phyloP scores from a whole-genome alignment of 495 filamentous ascomycete genomes.

The Lichenothelia convexa region DNA sequence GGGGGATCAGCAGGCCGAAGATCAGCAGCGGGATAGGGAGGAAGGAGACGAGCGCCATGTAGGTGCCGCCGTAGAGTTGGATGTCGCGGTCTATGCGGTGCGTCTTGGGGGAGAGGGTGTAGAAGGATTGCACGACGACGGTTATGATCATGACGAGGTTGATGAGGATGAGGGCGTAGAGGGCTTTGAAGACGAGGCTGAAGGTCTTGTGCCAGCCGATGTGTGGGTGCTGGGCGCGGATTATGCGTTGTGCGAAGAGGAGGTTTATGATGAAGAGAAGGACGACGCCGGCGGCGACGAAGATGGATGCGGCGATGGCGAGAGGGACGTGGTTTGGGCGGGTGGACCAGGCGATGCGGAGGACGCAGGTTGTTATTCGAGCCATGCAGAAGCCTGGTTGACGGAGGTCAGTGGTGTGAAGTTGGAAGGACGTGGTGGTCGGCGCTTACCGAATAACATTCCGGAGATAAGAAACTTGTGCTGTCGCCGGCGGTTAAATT shows the following conservation, averaged over 20 bases:
- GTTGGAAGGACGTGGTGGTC: background rate
- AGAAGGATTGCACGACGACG: constrained; percentile 43
- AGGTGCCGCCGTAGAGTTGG: constrained; percentile 47
- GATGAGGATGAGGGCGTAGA: constrained; percentile 42
- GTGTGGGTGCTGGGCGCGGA: constrained; percentile 52
- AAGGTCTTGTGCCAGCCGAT: constrained; percentile 45
- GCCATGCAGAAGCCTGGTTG: constrained; percentile 21
- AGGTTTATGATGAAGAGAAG: constrained; percentile 70
- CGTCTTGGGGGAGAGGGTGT: constrained; percentile 36
- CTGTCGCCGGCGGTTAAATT: constrained; percentile 10
- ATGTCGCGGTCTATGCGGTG: constrained; percentile 38
- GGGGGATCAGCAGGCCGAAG: constrained; percentile 28
- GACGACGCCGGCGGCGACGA: constrained; percentile 59
- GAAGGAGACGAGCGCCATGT: constrained; percentile 52
- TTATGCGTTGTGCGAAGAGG: constrained; percentile 57
- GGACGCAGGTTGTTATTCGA: constrained; percentile 13
- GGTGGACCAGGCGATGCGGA: constrained; percentile 15
- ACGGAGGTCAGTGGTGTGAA: background rate
- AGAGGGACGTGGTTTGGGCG: constrained; percentile 7
- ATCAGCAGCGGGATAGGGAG: constrained; percentile 47
- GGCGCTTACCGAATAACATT: constrained; percentile 39
- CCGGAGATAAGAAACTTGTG: constrained; percentile 29
- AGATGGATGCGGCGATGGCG: constrained; percentile 23
- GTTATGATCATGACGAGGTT: constrained; percentile 54
- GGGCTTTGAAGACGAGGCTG: constrained; percentile 29